A percentile compares a stretch with the other conserved stretches of the same genome.
Evolutionary conservation across 1,284 basidiomycete species (phyloP).

Genomic region (Lentinula novae-zelandiae): DNA sequence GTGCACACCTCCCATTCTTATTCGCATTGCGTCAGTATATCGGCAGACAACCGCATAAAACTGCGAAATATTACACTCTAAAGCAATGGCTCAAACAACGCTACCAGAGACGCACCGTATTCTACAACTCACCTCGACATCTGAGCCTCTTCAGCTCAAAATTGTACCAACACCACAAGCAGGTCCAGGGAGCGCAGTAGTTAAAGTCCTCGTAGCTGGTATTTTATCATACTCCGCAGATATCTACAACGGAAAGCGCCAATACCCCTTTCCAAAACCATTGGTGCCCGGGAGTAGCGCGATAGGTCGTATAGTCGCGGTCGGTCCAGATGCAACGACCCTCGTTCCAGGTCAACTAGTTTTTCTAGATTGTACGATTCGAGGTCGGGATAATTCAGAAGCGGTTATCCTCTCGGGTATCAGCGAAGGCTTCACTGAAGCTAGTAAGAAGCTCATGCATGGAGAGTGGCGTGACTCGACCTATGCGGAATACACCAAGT

Average conservation of each 20-base stretch:
- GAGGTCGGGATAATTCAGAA: not conserved
- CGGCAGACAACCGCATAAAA: too few species aligned
- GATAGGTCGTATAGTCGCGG: not conserved
- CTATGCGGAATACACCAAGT: not conserved
- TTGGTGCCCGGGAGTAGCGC: not conserved
- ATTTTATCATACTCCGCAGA: not conserved
- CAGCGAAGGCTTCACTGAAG: not conserved
- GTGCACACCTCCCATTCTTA: not conserved
- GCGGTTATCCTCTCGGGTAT: not conserved
- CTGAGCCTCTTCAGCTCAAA: not conserved
- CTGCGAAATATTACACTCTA: not conserved
- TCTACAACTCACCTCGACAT: not conserved
- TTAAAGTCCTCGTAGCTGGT: not conserved
- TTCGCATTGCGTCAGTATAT: too few species aligned
- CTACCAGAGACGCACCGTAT: not conserved
- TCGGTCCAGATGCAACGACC: not conserved
- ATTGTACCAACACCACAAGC: not conserved
- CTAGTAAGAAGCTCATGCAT: not conserved
- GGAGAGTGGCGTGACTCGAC: not conserved
- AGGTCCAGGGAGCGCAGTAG: not conserved
- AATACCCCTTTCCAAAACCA: not conserved
- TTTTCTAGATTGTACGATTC: not conserved
- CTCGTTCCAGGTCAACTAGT: not conserved
- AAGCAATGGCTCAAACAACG: not conserved
- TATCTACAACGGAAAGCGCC: constrained; percentile 1